Percentiles rank a stretch among this genome's conserved stretches.
Evolutionary conservation across 352 stramenopile species (phyloP).

Genomic region (Phytopythium litorale): DNA sequence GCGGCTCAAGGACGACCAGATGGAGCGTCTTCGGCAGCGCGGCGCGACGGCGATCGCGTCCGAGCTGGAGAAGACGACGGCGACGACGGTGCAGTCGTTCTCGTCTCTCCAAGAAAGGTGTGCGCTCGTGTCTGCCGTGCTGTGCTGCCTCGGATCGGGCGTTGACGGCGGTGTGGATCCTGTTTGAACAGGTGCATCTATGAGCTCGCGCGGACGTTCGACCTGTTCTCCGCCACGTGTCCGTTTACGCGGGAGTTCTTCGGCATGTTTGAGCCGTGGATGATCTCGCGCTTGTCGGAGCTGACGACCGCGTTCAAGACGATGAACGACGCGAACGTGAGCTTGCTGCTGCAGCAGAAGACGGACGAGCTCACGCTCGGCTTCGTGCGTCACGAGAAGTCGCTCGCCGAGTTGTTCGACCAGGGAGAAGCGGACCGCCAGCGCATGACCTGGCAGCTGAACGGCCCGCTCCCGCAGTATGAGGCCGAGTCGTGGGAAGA

Average conservation of each 20-base stretch:
- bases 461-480: constrained; percentile 18
- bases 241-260: constrained; percentile 64
- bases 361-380: constrained; percentile 63
- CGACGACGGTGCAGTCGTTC: constrained; percentile 16
- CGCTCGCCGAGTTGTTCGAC: constrained; percentile 36
- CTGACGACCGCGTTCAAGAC: constrained; percentile 70
- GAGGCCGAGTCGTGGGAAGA: constrained; percentile 71
- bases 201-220: constrained; percentile 72
- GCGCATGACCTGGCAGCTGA: constrained; percentile 43
- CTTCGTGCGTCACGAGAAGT: constrained; percentile 62
- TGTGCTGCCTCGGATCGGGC: not conserved
- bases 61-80: constrained; percentile 47
- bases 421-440: constrained; percentile 25
- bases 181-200: constrained; percentile 50
- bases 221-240: constrained; percentile 57
- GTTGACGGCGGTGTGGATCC: not conserved
- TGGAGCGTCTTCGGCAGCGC: constrained; percentile 62
- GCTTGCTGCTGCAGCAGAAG: constrained; percentile 49
- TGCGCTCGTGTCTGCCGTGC: not conserved
- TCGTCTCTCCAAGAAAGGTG: constrained; percentile 65
- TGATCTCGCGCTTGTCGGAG: constrained; percentile 61
- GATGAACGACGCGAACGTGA: constrained; percentile 60
- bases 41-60: constrained; percentile 55
- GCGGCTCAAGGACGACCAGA: constrained; percentile 70
- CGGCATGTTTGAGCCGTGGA: constrained; percentile 67